Evolutionary conservation across 2,329 filamentous ascomycete species (phyloP), one percentile per base, ranked within the genome.

Genomic region (Lizonia empirigonia): DNA sequence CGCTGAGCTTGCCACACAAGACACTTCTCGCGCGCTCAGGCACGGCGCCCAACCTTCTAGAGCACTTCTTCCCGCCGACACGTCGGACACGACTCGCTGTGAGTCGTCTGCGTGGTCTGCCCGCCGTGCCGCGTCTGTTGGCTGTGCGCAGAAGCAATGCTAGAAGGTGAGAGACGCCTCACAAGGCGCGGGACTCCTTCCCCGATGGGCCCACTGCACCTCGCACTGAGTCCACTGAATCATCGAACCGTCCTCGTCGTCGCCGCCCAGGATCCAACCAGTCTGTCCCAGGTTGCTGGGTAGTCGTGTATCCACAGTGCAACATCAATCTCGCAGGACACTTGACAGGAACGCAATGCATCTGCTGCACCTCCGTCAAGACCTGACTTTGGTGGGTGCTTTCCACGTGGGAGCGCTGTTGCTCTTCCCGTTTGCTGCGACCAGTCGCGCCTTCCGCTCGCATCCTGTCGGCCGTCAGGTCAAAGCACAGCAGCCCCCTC

Each of bases 241-340:
- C 49, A 37, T 37, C 26, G 5, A 10, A 27, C 24, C 24, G 9
- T 27, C 49, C 33, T 52, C 41, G 24, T 45, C 38, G 52, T 52
- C 51, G 41, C 47, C 46, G 40, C 51, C 46, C 46, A 47, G 45
- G 46, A 45, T 23, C 36, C 48, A n/a, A 38, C 41, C 54, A 52
- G 38, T 46, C 35, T 56, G 53, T 59, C 65, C 67, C 68, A 60
- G 65, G 65, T 65, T 53, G 56, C 61, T 65, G 68, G 68, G 62
- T 69, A 36, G 36, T 44, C 33, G 45, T 46, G 44, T 47, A 52
- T 56, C 55, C 56, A 53, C 37, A 60, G 47, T 42, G 42, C 44
- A 53, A 48, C 32, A 32, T 24, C 36, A 32, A 27, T 30, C 36
- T 38, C 26, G 37, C 42, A 46, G 42, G 20, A 34, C 42, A 47